Base-by-base conservation (phyloP, 2,329 filamentous ascomycete species). In the Fusarium coicis region DNA sequence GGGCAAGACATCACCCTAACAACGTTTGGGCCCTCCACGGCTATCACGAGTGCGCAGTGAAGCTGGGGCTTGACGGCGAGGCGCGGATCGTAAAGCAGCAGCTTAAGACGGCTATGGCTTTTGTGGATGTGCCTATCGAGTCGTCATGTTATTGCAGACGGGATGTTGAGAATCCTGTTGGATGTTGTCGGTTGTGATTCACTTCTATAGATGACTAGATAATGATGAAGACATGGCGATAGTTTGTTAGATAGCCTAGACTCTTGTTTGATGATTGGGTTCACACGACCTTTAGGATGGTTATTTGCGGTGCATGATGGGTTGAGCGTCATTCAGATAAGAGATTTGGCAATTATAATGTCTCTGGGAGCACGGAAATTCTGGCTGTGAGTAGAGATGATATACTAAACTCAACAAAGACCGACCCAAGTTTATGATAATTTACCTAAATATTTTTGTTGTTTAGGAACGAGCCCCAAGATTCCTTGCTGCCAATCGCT, bases 11-110 rank as follows among this genome's bases (percentile, higher is more conserved):
- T 69, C 92, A 94, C 79, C 90, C 88, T 10, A 91, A 91, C 55
- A 94, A 94, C 71, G 88, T 94, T 0, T 94, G 92, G 92, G 87
- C 91, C 28, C 79, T 94, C 68, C 90, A 93, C 76, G 92, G 92
- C 0, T 92, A 90, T 68, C 87, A 93, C 66, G 92, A 94, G 81
- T 93, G 92, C 76, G 78, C 93, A 55, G 77, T 84, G 12, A 87
- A 83, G 68, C 79, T 78, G 40, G 89, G 88, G 0, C 80, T 85
- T 19, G 58, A 72, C 4, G 80, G 79, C 0, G 84, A 84, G 72
- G 84, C 83, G 4, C 68, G 74, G 18, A 77, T 79, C 26, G 61
- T 79, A 21, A 74, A 78, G 63, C 77, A 84, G 70, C 85, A 88
- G 78, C 76, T 93, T 71, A 83, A 84, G 66, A 70, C 86, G 63